A percentile compares a stretch with the other conserved stretches of the same genome.
phyloP scores from a whole-genome alignment of 2,329 filamentous ascomycete species.

The Cladosporium colombiae region DNA sequence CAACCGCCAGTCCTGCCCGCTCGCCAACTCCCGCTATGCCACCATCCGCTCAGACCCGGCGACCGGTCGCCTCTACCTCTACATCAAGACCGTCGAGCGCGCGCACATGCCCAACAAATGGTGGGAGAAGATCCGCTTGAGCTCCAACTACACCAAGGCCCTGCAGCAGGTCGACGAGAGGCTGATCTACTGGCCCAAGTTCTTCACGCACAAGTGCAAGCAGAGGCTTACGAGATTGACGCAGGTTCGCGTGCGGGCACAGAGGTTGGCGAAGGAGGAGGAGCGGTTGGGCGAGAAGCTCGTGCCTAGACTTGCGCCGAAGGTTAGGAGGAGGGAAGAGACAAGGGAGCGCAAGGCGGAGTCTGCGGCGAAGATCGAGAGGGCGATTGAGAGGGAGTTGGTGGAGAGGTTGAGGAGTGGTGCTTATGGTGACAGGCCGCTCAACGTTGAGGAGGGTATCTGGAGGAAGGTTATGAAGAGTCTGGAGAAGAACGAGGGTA shows the following conservation, averaged over 20 bases:
- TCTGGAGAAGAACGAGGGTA: conserved; percentile 80
- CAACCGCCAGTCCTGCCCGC: conserved; percentile 83
- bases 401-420: conserved; percentile 88
- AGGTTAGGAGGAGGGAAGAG: conserved; percentile 63
- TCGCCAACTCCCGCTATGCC: conserved; percentile 90
- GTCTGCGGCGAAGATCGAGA: conserved; percentile 82
- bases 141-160: conserved; percentile 86
- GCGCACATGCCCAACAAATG: conserved; percentile 84
- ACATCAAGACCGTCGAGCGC: conserved; percentile 94
- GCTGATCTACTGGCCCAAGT: conserved; percentile 92
- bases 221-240: conserved; percentile 89
- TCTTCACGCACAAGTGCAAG: conserved; percentile 91
- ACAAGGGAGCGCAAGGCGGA: conserved; percentile 52
- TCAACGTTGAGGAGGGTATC: conserved; percentile 92
- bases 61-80: conserved; percentile 84
- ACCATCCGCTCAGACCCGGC: conserved; percentile 81
- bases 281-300: conserved; percentile 84
- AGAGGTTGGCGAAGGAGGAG: conserved; percentile 82
- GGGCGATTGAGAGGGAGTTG: conserved; percentile 91
- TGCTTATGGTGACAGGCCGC: conserved; percentile 88
- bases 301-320: conserved; percentile 87
- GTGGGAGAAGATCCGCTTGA: conserved; percentile 92
- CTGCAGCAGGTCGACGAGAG: conserved; percentile 83
- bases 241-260: conserved; percentile 79
- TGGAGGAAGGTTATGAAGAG: conserved; percentile 97